Evolutionary conservation across 2,329 filamentous ascomycete species (phyloP).

Genomic region (Pseudogymnoascus pannorum): DNA sequence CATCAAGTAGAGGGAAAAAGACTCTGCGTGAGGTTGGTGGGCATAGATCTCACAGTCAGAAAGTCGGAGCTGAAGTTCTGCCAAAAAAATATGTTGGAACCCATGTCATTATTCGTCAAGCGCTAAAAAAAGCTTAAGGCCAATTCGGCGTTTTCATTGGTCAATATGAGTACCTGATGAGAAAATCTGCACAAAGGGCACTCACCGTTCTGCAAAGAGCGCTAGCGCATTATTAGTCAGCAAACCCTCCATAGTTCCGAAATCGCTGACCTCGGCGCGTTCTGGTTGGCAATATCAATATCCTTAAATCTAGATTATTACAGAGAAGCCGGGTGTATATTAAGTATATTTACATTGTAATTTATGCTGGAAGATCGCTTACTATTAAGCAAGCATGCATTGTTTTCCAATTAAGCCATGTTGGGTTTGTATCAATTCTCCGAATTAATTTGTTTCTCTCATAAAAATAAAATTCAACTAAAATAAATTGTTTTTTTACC

Average conservation of each 20-base stretch:
- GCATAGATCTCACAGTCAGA: conserved; percentile 3
- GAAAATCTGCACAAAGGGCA: conserved; percentile 6
- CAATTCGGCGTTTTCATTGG: neutral
- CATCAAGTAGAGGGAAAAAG: conserved; percentile 7
- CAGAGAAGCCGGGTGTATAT: neutral
- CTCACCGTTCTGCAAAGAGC: conserved; percentile 3
- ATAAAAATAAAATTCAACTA: too few relatives aligned
- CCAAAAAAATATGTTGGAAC: conserved; percentile 5
- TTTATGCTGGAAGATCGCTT: neutral
- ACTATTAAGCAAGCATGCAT: neutral
- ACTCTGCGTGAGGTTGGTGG: conserved; percentile 5
- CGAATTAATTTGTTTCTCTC: neutral
- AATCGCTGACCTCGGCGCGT: neutral
- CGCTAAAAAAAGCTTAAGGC: conserved; percentile 10
- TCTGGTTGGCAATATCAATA: neutral
- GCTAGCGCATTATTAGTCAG: neutral
- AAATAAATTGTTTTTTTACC: too few relatives aligned
- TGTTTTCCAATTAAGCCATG: neutral
- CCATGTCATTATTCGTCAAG: conserved; percentile 1
- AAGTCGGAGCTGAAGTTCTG: neutral
- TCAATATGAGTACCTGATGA: neutral
- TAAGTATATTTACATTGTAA: neutral
- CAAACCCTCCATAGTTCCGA: neutral
- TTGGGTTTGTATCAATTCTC: neutral
- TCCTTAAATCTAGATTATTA: neutral